Evolutionary conservation across 768 basidiomycete species (phyloP), one percentile per base, ranked within the genome.

Genomic region (Sporobolomyces pararoseus): DNA sequence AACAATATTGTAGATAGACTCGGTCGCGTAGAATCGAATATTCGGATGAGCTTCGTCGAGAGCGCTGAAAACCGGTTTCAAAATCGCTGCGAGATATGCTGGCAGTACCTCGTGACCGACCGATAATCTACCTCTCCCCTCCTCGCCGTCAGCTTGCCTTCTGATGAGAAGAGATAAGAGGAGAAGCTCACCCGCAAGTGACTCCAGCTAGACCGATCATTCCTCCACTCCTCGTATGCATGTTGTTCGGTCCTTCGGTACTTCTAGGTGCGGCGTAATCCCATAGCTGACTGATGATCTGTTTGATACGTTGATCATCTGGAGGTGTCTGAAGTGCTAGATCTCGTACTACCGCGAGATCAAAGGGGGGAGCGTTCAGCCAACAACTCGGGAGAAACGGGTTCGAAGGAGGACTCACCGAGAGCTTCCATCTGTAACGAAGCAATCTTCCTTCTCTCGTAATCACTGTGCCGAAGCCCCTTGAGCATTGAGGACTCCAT

Each of bases 1-100:
- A n/a, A 90, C 91, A 72, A 99, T 94, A 81, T 99, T 99, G 82
- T 99, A 99, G 72, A 99, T 81, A 77, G 93, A 95, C 79, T 99
- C 96, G 31, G 92, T 94, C 7, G 95, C 95, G 82, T 96, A 97
- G 81, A 98, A 99, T 51, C 92, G 86, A 69, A 98, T 91, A 78
- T 92, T 85, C 80, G 90, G 92, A 83, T 98, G 95, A 3, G 88
- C 84, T 79, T 99, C 96, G 70, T 88, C 86, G 80, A 99, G 96
- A 80, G 95, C 96, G 62, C 85, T 85, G 32, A 98, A 84, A 37
- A 99, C 84, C 3, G 91, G 88, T 50, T 88, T 87, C 42, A 96
- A 85, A 77, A 99, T 96, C 75, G 88, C 89, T 67, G 90, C 90
- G 86, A 98, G 90, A 81, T 94, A 93, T 10, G 91, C 89, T 12